phyloP scores from a whole-genome alignment of 140 eudicot genomes.

The Anethum foeniculum region DNA sequence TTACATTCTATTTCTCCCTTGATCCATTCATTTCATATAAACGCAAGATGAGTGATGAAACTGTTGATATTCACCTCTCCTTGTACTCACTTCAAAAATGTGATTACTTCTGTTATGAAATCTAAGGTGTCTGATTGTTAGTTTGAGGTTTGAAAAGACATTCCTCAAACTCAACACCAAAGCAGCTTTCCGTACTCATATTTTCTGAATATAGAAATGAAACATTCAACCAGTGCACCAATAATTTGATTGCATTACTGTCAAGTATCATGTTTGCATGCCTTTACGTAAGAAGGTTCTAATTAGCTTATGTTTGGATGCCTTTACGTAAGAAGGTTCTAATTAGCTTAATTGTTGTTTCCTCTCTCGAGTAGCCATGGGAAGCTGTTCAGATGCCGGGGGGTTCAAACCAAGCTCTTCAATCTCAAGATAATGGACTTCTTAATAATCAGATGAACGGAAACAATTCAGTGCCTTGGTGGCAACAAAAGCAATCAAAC shows the following conservation, averaged over 20 bases:
- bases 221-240: not conserved
- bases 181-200: not conserved
- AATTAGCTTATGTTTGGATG: not conserved
- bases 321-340: not conserved
- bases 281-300: not conserved
- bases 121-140: not conserved
- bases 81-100: not conserved
- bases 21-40: not conserved
- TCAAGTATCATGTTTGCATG: not conserved
- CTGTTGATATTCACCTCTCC: not conserved
- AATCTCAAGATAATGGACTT: constrained; percentile 24
- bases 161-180: not conserved
- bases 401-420: constrained; percentile 34
- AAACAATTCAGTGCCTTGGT: constrained; percentile 55
- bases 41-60: not conserved
- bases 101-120: not conserved
- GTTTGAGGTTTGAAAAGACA: not conserved
- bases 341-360: not conserved
- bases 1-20: not conserved
- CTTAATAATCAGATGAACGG: constrained; percentile 39
- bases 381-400: constrained; percentile 47
- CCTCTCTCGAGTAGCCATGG: constrained; percentile 46
- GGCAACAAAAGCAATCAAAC: constrained; percentile 44
- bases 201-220: not conserved
- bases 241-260: not conserved